Percentiles rank a stretch among this genome's conserved stretches.
These are phyloP conservation scores for Coemansia sp. DNA, from an alignment of 192 early-diverging fungal species.

Conservation along the genomic window DNA sequence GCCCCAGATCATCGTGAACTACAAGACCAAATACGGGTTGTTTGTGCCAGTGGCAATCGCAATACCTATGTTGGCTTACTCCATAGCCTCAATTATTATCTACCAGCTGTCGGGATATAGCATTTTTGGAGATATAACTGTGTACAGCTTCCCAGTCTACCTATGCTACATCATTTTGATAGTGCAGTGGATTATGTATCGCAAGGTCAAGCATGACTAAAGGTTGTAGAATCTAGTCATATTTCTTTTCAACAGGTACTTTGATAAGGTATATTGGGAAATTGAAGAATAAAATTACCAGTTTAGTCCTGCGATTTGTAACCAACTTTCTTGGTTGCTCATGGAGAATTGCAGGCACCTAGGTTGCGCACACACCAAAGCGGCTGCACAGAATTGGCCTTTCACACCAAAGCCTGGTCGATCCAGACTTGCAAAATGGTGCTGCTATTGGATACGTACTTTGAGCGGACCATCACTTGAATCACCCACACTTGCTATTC, in stretches of 20 bases:
- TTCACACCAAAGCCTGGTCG: constrained; percentile 57
- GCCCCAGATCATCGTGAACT: constrained; percentile 13
- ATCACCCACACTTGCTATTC: too few species aligned
- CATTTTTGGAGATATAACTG: not conserved
- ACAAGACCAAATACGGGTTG: not conserved
- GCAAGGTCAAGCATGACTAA: too few species aligned
- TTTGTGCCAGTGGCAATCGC: not conserved
- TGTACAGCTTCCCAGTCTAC: not conserved
- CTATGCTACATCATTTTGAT: not conserved
- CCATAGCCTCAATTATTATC: not conserved
- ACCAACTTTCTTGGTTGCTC: not conserved
- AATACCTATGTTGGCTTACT: not conserved
- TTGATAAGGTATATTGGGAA: too few species aligned
- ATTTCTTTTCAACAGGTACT: too few species aligned
- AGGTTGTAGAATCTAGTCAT: too few species aligned
- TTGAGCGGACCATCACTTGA: constrained; percentile 19
- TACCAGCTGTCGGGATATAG: not conserved
- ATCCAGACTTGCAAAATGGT: constrained; percentile 71
- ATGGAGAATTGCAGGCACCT: constrained; percentile 49
- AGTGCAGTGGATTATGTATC: not conserved
- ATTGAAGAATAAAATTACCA: not conserved
- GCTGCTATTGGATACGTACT: constrained; percentile 60
- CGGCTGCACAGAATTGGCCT: constrained; percentile 67
- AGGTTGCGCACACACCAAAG: constrained; percentile 70
- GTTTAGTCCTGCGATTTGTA: not conserved